Evolutionary conservation across 1,139 yeast species (phyloP).

Genomic region (Hanseniaspora uvarum): DNA sequence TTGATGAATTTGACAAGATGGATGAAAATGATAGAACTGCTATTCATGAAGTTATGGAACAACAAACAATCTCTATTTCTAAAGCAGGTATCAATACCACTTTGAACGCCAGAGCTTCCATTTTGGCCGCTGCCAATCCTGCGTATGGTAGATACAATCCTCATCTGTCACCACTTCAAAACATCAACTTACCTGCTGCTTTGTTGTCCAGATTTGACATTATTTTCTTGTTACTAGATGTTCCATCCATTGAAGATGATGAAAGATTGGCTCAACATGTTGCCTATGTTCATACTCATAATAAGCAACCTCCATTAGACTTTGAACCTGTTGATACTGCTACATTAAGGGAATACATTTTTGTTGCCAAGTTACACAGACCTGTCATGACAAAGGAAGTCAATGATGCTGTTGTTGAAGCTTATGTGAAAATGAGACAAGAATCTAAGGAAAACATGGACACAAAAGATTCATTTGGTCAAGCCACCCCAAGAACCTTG

Average conservation of each 20-base stretch:
- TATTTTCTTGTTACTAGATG: conserved; percentile 74
- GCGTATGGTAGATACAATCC: conserved; percentile 92
- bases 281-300: conserved; percentile 90
- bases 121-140: conserved; percentile 97
- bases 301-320: conserved; percentile 68
- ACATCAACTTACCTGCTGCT: conserved; percentile 95
- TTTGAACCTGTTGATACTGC: conserved; percentile 69
- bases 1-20: conserved; percentile 98
- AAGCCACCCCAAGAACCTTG: conserved; percentile 90
- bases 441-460: conserved; percentile 72
- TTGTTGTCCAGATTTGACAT: conserved; percentile 89
- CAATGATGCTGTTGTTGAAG: conserved; percentile 76
- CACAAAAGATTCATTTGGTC: conserved; percentile 70
- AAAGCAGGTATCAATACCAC: conserved; percentile 98
- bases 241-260: conserved; percentile 70
- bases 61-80: conserved; percentile 92
- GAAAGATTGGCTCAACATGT: conserved; percentile 86
- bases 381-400: conserved; percentile 83
- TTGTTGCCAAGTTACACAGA: conserved; percentile 72
- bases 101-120: conserved; percentile 88
- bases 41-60: conserved; percentile 99
- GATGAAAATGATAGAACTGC: conserved; percentile 95
- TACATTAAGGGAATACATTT: conserved; percentile 77
- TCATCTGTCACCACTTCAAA: conserved; percentile 80
- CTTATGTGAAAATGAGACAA: conserved; percentile 85